These are phyloP conservation scores for Venustampulla echinocandica DNA, from an alignment of 495 filamentous ascomycete species.

Conservation along the genomic window DNA sequence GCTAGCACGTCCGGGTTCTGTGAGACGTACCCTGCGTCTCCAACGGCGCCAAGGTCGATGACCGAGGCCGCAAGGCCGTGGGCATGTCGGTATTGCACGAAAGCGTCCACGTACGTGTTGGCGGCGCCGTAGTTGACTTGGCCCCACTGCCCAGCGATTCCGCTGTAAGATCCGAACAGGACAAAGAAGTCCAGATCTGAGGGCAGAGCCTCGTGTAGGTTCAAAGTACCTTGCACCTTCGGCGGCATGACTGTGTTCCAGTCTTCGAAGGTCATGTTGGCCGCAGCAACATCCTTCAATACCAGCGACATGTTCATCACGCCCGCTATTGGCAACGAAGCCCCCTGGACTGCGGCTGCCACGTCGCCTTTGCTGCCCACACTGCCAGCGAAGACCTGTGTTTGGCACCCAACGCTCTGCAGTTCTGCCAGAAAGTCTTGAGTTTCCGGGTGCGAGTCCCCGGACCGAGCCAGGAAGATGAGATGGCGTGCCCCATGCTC, in stretches of 20 bases:
- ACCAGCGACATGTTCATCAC: constrained; percentile 14
- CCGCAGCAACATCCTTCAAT: constrained; percentile 24
- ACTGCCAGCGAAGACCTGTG: constrained; percentile 21
- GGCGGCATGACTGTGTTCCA: constrained; percentile 40
- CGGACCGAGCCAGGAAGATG: constrained; percentile 50
- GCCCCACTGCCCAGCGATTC: constrained; percentile 45
- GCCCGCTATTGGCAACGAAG: constrained; percentile 1
- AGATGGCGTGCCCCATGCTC: constrained; percentile 46
- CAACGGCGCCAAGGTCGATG: constrained; percentile 36
- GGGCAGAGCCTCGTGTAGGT: constrained; percentile 43
- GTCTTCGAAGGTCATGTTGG: constrained; percentile 40
- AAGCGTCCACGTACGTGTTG: constrained; percentile 50
- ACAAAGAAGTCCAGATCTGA: constrained; percentile 57
- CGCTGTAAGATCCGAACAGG: constrained; percentile 50
- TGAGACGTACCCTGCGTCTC: background rate
- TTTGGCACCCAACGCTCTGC: constrained; percentile 24
- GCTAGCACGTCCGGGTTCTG: background rate
- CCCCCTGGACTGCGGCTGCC: constrained; percentile 30
- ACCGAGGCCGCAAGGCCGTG: constrained; percentile 36
- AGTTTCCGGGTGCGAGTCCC: constrained; percentile 7
- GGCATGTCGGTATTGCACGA: constrained; percentile 37
- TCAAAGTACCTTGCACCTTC: constrained; percentile 46
- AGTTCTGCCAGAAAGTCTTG: constrained; percentile 35
- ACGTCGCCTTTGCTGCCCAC: constrained; percentile 27
- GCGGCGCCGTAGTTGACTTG: constrained; percentile 58